Base-by-base conservation (phyloP, 306 rosid species). In the Alnus rubra region DNA sequence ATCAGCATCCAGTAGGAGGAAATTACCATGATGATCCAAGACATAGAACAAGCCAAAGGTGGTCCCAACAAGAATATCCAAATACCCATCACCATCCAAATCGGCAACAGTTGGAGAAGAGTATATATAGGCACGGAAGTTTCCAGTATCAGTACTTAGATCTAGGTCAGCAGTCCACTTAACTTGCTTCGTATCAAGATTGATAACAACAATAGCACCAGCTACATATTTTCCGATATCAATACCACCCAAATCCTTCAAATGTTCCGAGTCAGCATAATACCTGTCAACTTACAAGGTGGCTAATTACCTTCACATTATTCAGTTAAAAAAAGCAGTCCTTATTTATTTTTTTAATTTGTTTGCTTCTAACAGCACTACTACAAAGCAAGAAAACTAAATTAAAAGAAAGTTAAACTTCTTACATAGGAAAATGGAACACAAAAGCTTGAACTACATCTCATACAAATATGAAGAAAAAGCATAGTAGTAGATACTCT, bases 11-110 rank as follows among this genome's bases (percentile, higher is more conserved):
- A 81, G 60, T 71, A 23, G 51, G 49, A 28, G 53, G 30, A 75
- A 19, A 76, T 90, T 88, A 95, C 99, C 99, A 30, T 82, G 89
- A 90, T 95, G 99, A 80, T 93, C 99, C 90, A 93, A 82, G 89
- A 86, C 92, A 86, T 95, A 95, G 88, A 95, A 88, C 84, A 95
- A 86, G 72, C 99, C 99, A 82, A 62, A 95, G 56, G 99, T 88
- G 75, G 99, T 95, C 69, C 99, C 99, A 71, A 95, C 92, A 78
- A 95, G 94, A 86, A 95, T 90, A 82, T 95, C 99, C 84, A 95
- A 79, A 84, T 88, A 86, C 54, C 99, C 99, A 83, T 95, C 99
- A 74, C 98, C 99, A 86, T 95, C 99, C 87, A 95, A 92, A 84
- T 95, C 99, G 9, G 82, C 87, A 31, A 95, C 96, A 77, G 93